phyloP scores from a whole-genome alignment of 202 grass and related monocot species.

The Setaria italica region DNA sequence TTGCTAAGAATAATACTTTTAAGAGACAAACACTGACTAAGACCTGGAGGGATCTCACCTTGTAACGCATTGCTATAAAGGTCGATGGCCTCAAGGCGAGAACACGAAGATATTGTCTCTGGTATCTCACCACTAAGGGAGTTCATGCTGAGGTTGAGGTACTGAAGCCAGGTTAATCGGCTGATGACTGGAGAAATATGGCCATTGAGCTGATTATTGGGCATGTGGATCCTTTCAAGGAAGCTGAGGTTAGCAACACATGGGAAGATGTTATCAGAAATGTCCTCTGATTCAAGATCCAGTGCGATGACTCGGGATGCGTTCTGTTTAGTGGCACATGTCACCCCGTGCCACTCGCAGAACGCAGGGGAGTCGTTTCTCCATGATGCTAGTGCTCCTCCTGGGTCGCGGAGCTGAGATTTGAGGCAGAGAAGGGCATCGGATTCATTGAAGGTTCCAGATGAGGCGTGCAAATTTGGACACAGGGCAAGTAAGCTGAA shows the following conservation, averaged over 20 bases:
- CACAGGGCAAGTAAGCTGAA: too few species aligned
- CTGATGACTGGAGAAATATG: conserved; percentile 33
- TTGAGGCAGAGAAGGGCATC: neutral
- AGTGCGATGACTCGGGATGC: conserved; percentile 1
- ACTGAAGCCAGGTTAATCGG: conserved; percentile 5
- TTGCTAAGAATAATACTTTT: neutral
- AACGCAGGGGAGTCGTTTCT: neutral
- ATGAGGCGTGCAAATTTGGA: too few species aligned
- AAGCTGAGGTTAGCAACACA: conserved; percentile 40
- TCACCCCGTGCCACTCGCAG: conserved; percentile 21
- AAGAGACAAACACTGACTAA: neutral
- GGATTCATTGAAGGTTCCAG: too few species aligned
- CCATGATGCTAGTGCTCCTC: neutral
- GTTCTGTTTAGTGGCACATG: neutral
- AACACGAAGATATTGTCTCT: neutral
- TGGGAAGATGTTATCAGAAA: conserved; percentile 26
- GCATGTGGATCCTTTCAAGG: conserved; percentile 36
- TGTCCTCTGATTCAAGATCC: neutral
- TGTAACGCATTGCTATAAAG: neutral
- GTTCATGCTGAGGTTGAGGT: conserved; percentile 41
- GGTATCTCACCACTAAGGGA: conserved; percentile 12
- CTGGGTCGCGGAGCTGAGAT: neutral
- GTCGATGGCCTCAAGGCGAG: neutral
- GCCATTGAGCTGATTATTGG: conserved; percentile 19
- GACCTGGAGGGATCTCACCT: conserved; percentile 26